Base-by-base conservation (phyloP, 257 asterid species). In the Perilla frutescens region DNA sequence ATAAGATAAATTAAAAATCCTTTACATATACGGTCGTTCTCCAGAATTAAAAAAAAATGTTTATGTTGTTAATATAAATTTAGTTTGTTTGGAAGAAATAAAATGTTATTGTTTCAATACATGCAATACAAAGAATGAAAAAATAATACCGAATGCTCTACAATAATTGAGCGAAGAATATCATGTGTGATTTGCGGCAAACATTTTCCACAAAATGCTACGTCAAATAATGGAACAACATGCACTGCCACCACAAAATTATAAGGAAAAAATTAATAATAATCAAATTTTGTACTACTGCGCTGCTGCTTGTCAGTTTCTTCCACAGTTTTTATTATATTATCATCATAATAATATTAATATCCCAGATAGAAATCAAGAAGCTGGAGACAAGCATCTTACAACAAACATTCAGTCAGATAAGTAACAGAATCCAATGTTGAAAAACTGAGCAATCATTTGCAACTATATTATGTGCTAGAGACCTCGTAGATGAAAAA, bases 151-250 rank as follows among this genome's bases (percentile, higher is more conserved):
- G 5, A 70, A 71, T 63, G 40, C n/a, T 8, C 43, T 44, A 4
- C 66, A 47, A 43, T 47, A 56, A 47, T 8, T 14, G 53, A 14
- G 56, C 54, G 32, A 62, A 56, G 20, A 61, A 44, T 70, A 49
- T 71, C 43, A 76, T 59, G 68, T 64, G 1, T 34, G 37, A 2
- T 2, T 2, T 2, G 69, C 73, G 47, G 63, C 58, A 61, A 29
- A 74, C 74, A 12, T 48, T 64, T 62, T 64, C 68, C 40, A 62
- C 45, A 51, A 50, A 51, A 6, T 6, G 37, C 37, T 34, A 34
- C 37, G 37, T 34, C 3, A 48, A 50, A 50, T 5, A 50, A 50
- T 13, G 5, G 29, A 14, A n/a, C 14, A 12, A 15, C 11, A 53
- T 20, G 5, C 29, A 8, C 57, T 7, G 60, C 60, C 7, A 34